phyloP scores from a whole-genome alignment of 75 land plant genomes.

The Chamaecyparis obtusa region DNA sequence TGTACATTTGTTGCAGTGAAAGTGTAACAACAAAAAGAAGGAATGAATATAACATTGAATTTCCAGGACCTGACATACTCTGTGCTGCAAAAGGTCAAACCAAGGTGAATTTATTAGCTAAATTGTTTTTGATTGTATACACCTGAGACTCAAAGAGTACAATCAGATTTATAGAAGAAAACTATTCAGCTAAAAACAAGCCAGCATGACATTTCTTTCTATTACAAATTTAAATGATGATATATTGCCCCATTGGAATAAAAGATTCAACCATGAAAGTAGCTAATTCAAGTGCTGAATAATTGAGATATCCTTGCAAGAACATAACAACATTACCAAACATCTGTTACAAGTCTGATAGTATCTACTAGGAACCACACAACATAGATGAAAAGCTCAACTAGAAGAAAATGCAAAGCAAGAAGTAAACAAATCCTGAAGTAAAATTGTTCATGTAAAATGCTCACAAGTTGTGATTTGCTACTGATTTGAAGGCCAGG shows the following conservation, averaged over 20 bases:
- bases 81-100: conserved; percentile 2
- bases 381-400: not conserved
- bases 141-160: not conserved
- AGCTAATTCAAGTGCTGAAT: not conserved
- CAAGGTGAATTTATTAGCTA: not conserved
- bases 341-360: not conserved
- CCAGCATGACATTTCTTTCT: not conserved
- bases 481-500: not conserved
- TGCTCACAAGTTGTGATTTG: not conserved
- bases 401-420: not conserved
- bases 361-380: not conserved
- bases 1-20: conserved; percentile 79
- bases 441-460: not conserved
- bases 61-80: conserved; percentile 60
- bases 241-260: not conserved
- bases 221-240: not conserved
- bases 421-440: not conserved
- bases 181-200: not conserved
- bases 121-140: not conserved
- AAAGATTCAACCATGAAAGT: not conserved
- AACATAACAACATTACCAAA: not conserved
- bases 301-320: not conserved
- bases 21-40: conserved; percentile 68
- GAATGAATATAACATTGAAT: conserved; percentile 82
- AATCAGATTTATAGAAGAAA: not conserved